These are phyloP conservation scores for Solanum arcanum DNA, from an alignment of 257 asterid genomes.

Conservation along the genomic window DNA sequence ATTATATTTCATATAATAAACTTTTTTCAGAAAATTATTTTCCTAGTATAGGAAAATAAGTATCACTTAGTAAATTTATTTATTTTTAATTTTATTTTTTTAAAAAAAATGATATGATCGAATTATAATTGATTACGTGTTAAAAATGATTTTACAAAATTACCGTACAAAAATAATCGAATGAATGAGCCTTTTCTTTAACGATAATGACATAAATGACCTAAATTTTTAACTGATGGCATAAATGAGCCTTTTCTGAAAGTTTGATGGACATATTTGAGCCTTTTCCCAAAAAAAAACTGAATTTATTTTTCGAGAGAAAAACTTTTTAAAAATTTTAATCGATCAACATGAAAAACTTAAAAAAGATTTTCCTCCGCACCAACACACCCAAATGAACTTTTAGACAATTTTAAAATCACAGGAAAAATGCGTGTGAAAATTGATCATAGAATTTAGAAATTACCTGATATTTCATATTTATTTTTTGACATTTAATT, in stretches of 20 bases:
- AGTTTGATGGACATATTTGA: no score
- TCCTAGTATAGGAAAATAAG: background rate
- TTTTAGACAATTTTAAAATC: background rate
- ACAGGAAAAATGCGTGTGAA: background rate
- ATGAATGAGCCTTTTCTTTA: no score
- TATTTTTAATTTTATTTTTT: no score
- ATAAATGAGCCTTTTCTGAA: no score
- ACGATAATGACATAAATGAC: no score
- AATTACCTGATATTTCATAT: background rate
- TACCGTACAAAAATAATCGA: rapidly evolving
- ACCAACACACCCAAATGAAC: background rate
- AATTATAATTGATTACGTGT: no score
- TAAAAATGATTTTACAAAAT: no score
- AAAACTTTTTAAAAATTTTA: background rate
- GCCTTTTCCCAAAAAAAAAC: no score
- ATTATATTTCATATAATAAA: background rate
- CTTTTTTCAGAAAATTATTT: background rate
- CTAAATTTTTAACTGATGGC: no score
- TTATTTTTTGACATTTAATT: background rate
- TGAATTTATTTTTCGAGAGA: no score
- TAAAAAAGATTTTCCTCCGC: background rate
- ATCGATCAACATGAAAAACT: background rate
- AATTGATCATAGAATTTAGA: background rate
- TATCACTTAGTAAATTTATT: no score
- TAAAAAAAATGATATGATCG: no score